Base-by-base conservation (phyloP, 1,284 basidiomycete species). In the Malassezia slooffiae region DNA sequence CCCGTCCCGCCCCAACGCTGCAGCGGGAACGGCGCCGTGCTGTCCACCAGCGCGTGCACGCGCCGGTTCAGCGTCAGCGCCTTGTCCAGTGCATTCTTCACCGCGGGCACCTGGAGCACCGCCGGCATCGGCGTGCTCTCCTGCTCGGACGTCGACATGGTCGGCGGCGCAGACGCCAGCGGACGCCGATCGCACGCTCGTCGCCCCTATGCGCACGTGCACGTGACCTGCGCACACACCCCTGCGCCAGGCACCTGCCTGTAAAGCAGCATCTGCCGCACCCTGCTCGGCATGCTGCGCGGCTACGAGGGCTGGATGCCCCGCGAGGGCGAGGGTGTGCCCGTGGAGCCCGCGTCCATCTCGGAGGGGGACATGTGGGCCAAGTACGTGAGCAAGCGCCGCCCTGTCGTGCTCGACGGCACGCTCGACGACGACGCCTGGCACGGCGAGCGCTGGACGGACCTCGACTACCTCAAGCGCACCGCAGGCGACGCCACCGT, bases 1-100 rank as follows among this genome's bases (percentile, higher is more conserved):
- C 75, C 75, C 5, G 87, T 88, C 16, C 76, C 77, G n/a, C 83
- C 66, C 93, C 93, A 99, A 54, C 93, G 79, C 62, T 91, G 79
- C 16, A 86, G 70, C 20, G 82, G 78, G 70, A 89, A 81, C 0
- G 93, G 93, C 3, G 91, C 95, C 71, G 85, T 82, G 37, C 82
- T 78, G 75, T 99, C 93, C 28, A 96, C 39, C 10, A 33, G 17
- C 17, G 41, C 35, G 32, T 38, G 35, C 23, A 29, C 20, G n/a
- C 46, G 39, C 16, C 19, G 16, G 29, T 48, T 19, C 34, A 42
- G 17, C 27, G 27, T 34, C 8, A n/a, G 17, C 16, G 34, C 41
- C 17, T 34, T 20, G 24, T 24, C 23, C 5, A 47, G 16, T 26
- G 35, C 21, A 9, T 35, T 12, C 34, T 40, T 23, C 38, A n/a